phyloP scores from a whole-genome alignment of 179 eudicot species.

The Gypsophila paniculata region DNA sequence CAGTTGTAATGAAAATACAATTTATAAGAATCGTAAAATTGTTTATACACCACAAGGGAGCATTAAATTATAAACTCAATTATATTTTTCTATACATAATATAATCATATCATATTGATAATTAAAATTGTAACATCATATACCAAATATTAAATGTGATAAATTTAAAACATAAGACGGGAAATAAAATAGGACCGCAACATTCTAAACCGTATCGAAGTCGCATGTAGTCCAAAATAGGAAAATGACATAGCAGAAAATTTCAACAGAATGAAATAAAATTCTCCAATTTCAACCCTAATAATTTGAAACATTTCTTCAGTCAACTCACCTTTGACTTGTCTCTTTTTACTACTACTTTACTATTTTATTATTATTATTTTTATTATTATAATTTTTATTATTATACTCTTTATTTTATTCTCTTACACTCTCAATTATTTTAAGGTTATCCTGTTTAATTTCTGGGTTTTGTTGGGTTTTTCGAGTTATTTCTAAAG shows the following conservation, averaged over 20 bases:
- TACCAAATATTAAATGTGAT: too few species aligned
- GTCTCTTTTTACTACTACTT: not conserved
- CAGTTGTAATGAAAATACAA: too few species aligned
- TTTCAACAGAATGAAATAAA: not conserved
- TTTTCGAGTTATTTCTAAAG: conserved; percentile 7
- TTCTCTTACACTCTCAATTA: not conserved
- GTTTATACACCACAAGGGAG: too few species aligned
- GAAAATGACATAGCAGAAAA: not conserved
- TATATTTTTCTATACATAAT: too few species aligned
- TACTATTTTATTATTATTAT: not conserved
- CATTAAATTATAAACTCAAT: too few species aligned
- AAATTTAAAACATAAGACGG: too few species aligned
- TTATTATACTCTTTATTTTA: not conserved
- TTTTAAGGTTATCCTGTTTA: not conserved
- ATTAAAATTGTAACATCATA: too few species aligned
- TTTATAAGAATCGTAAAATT: too few species aligned
- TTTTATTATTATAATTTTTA: not conserved
- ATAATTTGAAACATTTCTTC: not conserved
- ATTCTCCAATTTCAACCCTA: not conserved
- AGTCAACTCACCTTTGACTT: conserved; percentile 30
- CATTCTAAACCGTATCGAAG: too few species aligned
- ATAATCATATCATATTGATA: too few species aligned
- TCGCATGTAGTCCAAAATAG: too few species aligned
- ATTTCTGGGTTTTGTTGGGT: not conserved
- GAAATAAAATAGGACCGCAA: too few species aligned